Evolutionary conservation across 139 green algal species (phyloP), one percentile per base, ranked within the genome.

Genomic region (Chlamydomonas schloesseri): DNA sequence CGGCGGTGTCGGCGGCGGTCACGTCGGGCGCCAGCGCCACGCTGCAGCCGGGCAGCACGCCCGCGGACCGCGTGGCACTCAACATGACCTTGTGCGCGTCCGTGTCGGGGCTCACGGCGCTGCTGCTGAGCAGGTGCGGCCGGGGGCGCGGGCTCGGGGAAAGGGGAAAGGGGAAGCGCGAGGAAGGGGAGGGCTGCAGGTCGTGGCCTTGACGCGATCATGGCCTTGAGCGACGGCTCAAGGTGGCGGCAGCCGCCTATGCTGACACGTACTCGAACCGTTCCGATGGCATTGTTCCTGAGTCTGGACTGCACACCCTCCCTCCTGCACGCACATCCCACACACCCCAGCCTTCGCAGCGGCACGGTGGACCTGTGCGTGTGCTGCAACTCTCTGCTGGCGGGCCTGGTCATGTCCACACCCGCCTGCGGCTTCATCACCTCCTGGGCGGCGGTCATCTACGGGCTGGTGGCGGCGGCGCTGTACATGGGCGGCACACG

Each of bases 321-420:
- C 20, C 20, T 60, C 55, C 6, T 60, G 55, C 55, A 3, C 55
- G 17, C 55, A 26, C 55, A 11, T 31, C 18, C 23, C 60, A 31
- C 28, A 13, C 13, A 36, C 15, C 31, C 3, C 67, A 78, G 68
- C 55, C 64, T 84, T 20, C 78, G 62, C 62, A 60, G 70, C 87
- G 91, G 89, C 69, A 90, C 91, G 26, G 87, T 90, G 42, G 88
- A 94, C 76, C 70, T 92, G 70, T 47, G 69, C 14, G 53, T 90
- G 28, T 89, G 81, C 81, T 91, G 88, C 72, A 93, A 92, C 53
- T 88, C 86, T 15, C 64, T 94, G 26, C 80, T 92, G 53, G 70
- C 71, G 14, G 91, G 89, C 29, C 83, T 94, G 46, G 89, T 94
- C 26, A 83, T 81, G 18, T 65, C 78, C 47, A 90, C 91, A 3